Evolutionary conservation across 805 yeast genomes (phyloP), one percentile per base, ranked within the genome.

Genomic region (Nakazawaea anatomiae): DNA sequence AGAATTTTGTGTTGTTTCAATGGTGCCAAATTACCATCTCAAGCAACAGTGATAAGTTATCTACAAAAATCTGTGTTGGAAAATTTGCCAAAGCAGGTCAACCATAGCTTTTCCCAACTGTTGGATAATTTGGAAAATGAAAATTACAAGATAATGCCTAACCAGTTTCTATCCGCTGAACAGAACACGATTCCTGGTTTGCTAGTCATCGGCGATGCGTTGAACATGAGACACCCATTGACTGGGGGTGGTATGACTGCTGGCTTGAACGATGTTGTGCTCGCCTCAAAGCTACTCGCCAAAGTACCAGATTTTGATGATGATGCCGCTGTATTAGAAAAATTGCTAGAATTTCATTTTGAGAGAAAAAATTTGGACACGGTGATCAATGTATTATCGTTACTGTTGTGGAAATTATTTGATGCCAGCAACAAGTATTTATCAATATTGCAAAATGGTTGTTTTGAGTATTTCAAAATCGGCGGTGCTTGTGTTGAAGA

Each of bases 201-300:
- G 44, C 73, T 94, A 38, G 76, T 92, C 57, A 64, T 94, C 36
- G 99, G 99, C 46, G 99, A 94, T 66, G 88, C 99, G 1, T 75
- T 91, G 58, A 94, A 94, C 67, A 94, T 94, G 97, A 79, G 99
- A 65, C 99, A 94, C 66, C 99, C 99, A 30, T 77, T 94, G 54
- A 94, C 98, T 1, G 99, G 99, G 48, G 99, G 99, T 56, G 99
- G 99, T 54, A 94, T 94, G 99, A 90, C 98, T 29, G 99, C 94
- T 42, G 97, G 97, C 2, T 72, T 94, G 54, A 87, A 83, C 63
- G 99, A 94, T 67, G 87, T 89, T 4, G 85, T 77, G 0, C 64
- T 87, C 35, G 73, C 90, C 44, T 81, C 87, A 18, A 76, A 78
- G 57, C 68, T 87, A 39, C 72, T 94, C 48, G 73, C 80, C 7